Evolutionary conservation across 2,329 filamentous ascomycete species (phyloP), one percentile per base, ranked within the genome.

Genomic region (Colletotrichum somersetense): DNA sequence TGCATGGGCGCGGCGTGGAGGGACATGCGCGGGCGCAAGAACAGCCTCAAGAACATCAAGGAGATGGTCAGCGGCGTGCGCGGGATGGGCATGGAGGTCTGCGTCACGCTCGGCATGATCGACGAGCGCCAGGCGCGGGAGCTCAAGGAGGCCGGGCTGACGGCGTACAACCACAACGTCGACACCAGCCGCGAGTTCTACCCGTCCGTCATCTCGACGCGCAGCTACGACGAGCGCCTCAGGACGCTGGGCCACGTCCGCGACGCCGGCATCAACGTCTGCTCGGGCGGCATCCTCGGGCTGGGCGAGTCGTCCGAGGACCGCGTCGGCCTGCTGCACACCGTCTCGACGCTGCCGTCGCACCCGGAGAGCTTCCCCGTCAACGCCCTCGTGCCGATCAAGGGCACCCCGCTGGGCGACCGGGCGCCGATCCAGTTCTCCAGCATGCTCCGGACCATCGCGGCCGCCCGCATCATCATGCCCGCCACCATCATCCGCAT

Each of bases 1-100:
- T 97, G 95, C 84, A 97, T 97, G 94, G 95, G 95, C 11, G 95
- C 95, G 4, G 95, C 95, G 0, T 97, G 95, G 95, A 87, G 95
- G 48, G 95, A 97, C 82, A 97, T 97, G 95, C 91, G 93, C 18
- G 95, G 95, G 23, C 92, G 95, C 75, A 96, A 95, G 83, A 94
- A 92, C 56, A 91, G 90, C 75, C 84, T 97, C 64, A 91, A 91
- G 82, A 96, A 96, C 81, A 92, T 97, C 81, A 93, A 93, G 78
- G 90, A 89, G 64, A 97, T 97, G 95, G 90, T 97, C 5, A 87
- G 89, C 67, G 94, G 94, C 1, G 93, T 97, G 26, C 88, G 92
- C 35, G 91, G 83, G 0, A 87, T 97, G 87, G 93, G 91, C 59
- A 96, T 97, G 93, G 95, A 97, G 81, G 91, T 91, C 10, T 97